These are phyloP conservation scores for Rhipidocladum racemiflorum DNA, from an alignment of 176 grass and related monocot genomes.

Conservation along the genomic window DNA sequence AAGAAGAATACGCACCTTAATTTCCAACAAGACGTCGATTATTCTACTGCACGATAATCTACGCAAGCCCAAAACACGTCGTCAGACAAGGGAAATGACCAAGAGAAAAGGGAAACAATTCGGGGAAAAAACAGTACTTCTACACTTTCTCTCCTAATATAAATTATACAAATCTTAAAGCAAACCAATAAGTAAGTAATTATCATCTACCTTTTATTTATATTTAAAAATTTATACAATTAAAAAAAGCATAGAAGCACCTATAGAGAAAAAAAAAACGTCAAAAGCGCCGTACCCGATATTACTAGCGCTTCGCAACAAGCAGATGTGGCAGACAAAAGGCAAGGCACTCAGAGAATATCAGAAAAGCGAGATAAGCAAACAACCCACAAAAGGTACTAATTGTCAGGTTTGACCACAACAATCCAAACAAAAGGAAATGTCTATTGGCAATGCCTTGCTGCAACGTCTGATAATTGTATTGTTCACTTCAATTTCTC, in stretches of 20 bases:
- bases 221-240: too few relatives aligned
- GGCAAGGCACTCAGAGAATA: neutral
- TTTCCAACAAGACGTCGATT: neutral
- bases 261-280: too few relatives aligned
- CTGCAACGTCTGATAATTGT: slow-evolving; percentile 28
- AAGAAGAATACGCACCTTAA: neutral
- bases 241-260: too few relatives aligned
- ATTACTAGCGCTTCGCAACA: slow-evolving; percentile 24
- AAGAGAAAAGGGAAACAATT: neutral
- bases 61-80: neutral
- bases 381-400: slow-evolving; percentile 2
- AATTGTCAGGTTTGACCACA: slow-evolving; percentile 27
- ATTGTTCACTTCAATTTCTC: slow-evolving; percentile 28
- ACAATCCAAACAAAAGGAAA: slow-evolving; percentile 26
- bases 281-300: neutral
- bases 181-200: too few relatives aligned
- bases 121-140: too few relatives aligned
- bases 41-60: neutral
- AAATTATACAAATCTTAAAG: too few relatives aligned
- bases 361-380: slow-evolving; percentile 12
- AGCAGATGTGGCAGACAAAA: slow-evolving; percentile 36
- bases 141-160: too few relatives aligned
- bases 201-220: too few relatives aligned
- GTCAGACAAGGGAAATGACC: neutral
- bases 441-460: slow-evolving; percentile 32